phyloP scores from a whole-genome alignment of 768 basidiomycete species.

The Russula brevipes region DNA sequence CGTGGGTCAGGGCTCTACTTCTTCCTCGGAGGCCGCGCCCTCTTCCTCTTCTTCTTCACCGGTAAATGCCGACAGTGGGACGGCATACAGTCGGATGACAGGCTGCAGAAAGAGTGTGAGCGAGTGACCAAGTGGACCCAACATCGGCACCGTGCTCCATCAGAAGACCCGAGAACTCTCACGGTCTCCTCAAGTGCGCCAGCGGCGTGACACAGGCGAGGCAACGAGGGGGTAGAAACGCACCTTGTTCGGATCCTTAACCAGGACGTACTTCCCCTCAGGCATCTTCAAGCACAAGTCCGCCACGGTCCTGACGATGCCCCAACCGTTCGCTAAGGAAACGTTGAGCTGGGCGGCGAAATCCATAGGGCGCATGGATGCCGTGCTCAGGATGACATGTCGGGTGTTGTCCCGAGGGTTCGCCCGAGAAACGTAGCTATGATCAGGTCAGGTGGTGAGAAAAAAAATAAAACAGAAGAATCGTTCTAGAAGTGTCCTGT shows the following conservation, averaged over 20 bases:
- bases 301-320: conserved; percentile 91
- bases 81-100: conserved; percentile 87
- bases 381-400: conserved; percentile 92
- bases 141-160: conserved; percentile 9
- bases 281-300: conserved; percentile 96
- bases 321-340: conserved; percentile 95
- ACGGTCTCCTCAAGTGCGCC: not conserved
- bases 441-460: conserved; percentile 11
- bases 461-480: not conserved
- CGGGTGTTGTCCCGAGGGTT: conserved; percentile 93
- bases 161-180: not conserved
- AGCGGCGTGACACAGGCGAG: conserved; percentile 2
- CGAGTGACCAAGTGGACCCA: conserved; percentile 17
- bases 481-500: not conserved
- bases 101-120: conserved; percentile 49
- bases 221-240: conserved; percentile 28
- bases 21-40: conserved; percentile 41
- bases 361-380: conserved; percentile 89
- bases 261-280: conserved; percentile 94
- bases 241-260: conserved; percentile 98
- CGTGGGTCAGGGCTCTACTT: conserved; percentile 31
- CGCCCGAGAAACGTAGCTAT: conserved; percentile 89
- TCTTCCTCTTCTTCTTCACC: conserved; percentile 68
- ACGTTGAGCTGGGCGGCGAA: conserved; percentile 95
- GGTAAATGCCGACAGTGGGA: conserved; percentile 84